These are phyloP conservation scores for Hypoxylon sp. DNA, from an alignment of 2,329 filamentous ascomycete genomes.

Conservation along the genomic window DNA sequence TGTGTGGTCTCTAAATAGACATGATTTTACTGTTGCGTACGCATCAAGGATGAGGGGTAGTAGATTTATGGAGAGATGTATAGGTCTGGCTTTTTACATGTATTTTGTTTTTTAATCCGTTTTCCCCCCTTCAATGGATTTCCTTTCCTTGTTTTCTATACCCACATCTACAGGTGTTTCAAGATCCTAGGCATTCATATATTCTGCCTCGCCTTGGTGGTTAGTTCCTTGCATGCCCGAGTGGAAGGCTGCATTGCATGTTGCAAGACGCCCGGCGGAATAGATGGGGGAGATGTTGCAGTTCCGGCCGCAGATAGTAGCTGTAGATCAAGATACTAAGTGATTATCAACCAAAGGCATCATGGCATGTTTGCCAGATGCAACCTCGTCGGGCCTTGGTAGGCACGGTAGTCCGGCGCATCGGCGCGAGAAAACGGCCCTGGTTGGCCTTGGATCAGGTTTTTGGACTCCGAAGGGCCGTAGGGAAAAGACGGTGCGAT, in stretches of 20 bases:
- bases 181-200: not conserved
- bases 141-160: not conserved
- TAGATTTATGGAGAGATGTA: not conserved
- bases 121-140: too few relatives aligned
- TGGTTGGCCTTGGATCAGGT: conserved; percentile 14
- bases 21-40: not conserved
- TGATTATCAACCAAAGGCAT: not conserved
- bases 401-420: not conserved
- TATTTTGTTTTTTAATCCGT: too few relatives aligned
- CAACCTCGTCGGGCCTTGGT: conserved; percentile 1
- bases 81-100: too few relatives aligned
- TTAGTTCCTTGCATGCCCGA: conserved; percentile 32
- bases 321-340: not conserved
- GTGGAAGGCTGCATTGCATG: conserved; percentile 30
- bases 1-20: not conserved
- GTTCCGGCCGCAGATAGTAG: conserved; percentile 3
- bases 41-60: not conserved
- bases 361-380: not conserved
- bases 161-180: too few relatives aligned
- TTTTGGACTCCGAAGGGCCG: conserved; percentile 18
- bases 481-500: conserved; percentile 36
- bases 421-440: not conserved
- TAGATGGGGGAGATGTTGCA: conserved; percentile 1
- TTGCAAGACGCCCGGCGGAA: conserved; percentile 19
- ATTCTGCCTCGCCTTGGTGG: not conserved